Evolutionary conservation across 1,139 yeast genomes (phyloP), one percentile per base, ranked within the genome.

Genomic region (Scheffersomyces lignicola): DNA sequence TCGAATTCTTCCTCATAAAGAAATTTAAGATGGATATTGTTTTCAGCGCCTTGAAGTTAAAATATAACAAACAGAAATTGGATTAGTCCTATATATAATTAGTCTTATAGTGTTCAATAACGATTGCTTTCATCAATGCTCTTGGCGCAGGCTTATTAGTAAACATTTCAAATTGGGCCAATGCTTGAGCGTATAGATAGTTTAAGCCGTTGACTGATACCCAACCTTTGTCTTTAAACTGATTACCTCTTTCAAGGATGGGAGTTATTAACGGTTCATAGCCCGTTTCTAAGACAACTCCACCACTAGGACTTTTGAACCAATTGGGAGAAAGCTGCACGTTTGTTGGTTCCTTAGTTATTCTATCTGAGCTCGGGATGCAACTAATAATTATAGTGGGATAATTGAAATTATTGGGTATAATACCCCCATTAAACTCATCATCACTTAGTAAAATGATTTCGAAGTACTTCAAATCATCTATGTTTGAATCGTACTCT

Each of bases 11-110:
- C 1, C 57, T 83, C 14, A 53, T 66, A 28, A 54, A 62, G 21
- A 73, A 69, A 51, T 83, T 83, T 54, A 69, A 69, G 36, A 57
- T 83, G 43, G 45, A 33, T 14, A 51, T 38, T 1, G 60, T 65
- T 6, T 67, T 51, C 36, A 39, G 35, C 6, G 31, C 35, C 7
- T 45, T 68, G 33, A 32, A 35, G 9, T 40, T 41, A 15, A 61
- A 56, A 40, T 63, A 57, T 40, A 30, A 53, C 6, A 58, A 58
- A 34, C 16, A 33, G 20, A 45, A 51, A 34, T 31, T 47, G 22
- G 41, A 42, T 14, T 47, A 33, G 28, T 20, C n/a, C n/a, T 20
- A 20, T 20, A n/a, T n/a, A 11, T 25, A 25, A 11, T 25, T 25
- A 4, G 15, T 25, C 16, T 12, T 25, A 25, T 25, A 25, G 14